Evolutionary conservation across 192 early-diverging fungal genomes (phyloP).

Genomic region (Entomortierella beljakovae): DNA sequence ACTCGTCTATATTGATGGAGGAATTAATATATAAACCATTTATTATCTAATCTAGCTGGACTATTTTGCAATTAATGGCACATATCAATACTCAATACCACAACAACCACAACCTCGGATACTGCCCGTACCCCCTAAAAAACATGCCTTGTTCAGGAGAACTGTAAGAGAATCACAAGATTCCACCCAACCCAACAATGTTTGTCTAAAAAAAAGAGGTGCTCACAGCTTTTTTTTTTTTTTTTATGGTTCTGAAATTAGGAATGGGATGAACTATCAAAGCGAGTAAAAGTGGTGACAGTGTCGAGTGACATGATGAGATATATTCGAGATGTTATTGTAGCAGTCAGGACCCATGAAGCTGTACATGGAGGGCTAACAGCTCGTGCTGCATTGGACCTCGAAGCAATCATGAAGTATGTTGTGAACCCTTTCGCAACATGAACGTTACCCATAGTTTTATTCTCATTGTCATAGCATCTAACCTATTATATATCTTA

Average conservation of each 20-base stretch:
- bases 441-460: no score
- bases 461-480: background rate
- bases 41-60: slow-evolving; percentile 27
- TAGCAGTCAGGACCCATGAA: slow-evolving; percentile 67
- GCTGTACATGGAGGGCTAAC: slow-evolving; percentile 65
- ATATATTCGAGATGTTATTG: slow-evolving; percentile 69
- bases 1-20: background rate
- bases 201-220: background rate
- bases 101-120: slow-evolving; percentile 34
- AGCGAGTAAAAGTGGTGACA: slow-evolving; percentile 55
- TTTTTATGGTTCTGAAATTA: slow-evolving; percentile 21
- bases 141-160: slow-evolving; percentile 40
- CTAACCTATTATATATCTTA: background rate
- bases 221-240: background rate
- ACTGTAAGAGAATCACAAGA: slow-evolving; percentile 16
- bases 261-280: slow-evolving; percentile 63
- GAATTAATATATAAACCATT: background rate
- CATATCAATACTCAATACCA: slow-evolving; percentile 27
- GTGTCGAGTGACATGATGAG: slow-evolving; percentile 64
- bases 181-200: background rate
- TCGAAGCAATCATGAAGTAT: slow-evolving; percentile 63
- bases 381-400: slow-evolving; percentile 61
- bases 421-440: no score
- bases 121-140: slow-evolving; percentile 27
- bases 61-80: slow-evolving; percentile 51